A percentile compares a stretch with the other conserved stretches of the same genome.
phyloP scores from a whole-genome alignment of 768 basidiomycete genomes.

The Suillus occidentalis region DNA sequence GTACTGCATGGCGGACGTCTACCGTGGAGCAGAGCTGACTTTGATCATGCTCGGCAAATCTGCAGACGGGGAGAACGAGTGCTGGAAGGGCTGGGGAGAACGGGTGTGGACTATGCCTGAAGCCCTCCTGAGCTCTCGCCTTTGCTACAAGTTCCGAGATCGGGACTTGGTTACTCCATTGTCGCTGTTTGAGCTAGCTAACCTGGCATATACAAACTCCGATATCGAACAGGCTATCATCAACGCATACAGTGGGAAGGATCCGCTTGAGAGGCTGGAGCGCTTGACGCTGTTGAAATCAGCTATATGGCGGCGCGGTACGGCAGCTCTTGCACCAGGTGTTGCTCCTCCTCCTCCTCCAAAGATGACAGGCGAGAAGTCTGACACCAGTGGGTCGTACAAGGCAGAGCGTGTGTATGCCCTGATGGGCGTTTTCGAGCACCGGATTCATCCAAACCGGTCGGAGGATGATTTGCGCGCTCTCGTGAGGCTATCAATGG shows the following conservation, averaged over 20 bases:
- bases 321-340: conserved; percentile 6
- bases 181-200: conserved; percentile 10
- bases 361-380: neutral
- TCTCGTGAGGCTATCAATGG: conserved; percentile 21
- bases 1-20: conserved; percentile 21
- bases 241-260: conserved; percentile 7
- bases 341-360: neutral
- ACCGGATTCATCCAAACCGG: conserved; percentile 16
- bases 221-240: conserved; percentile 16
- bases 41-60: conserved; percentile 13
- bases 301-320: conserved; percentile 18
- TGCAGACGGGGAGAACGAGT: conserved; percentile 1
- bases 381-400: conserved; percentile 7
- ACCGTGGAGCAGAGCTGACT: conserved; percentile 14
- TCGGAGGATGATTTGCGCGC: conserved; percentile 17
- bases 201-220: conserved; percentile 14
- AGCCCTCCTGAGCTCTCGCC: conserved; percentile 4
- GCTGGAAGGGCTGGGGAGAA: conserved; percentile 20
- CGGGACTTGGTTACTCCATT: neutral
- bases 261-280: conserved; percentile 17
- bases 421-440: conserved; percentile 24
- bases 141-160: conserved; percentile 9
- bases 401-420: conserved; percentile 20
- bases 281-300: conserved; percentile 16
- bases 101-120: conserved; percentile 15